Conservation (phyloP, 148 eudicot genomes). For the Gaultheria prostrata region DNA sequence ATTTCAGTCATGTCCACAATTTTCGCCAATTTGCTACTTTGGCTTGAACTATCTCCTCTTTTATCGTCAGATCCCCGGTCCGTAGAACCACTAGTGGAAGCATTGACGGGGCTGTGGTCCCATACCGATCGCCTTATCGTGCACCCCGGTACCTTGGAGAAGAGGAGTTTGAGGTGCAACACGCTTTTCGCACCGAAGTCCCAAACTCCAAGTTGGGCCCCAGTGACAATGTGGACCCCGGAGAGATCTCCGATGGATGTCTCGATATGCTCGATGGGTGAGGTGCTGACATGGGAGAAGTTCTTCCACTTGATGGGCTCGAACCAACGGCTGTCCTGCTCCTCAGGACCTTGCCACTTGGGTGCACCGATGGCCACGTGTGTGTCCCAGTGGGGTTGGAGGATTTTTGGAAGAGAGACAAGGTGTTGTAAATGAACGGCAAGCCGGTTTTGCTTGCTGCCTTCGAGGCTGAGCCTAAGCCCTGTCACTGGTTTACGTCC, state of each 20-base stretch:
- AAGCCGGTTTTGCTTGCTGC: constrained; percentile 80
- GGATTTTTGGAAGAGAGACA: constrained; percentile 88
- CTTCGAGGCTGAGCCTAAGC: constrained; percentile 77
- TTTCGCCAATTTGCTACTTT: constrained; percentile 62
- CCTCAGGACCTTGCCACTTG: constrained; percentile 97
- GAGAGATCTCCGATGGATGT: constrained; percentile 90
- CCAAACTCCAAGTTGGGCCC: constrained; percentile 98
- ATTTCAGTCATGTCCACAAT: constrained; percentile 85
- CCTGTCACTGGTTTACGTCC: constrained; percentile 99
- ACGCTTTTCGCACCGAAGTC: constrained; percentile 90
- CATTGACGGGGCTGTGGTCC: constrained; percentile 82
- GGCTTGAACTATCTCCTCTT: constrained; percentile 41
- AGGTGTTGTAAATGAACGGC: constrained; percentile 86
- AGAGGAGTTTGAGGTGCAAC: constrained; percentile 86
- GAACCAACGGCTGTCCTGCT: constrained; percentile 99
- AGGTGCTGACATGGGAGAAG: constrained; percentile 93
- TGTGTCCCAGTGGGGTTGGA: constrained; percentile 96
- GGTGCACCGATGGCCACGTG: constrained; percentile 96
- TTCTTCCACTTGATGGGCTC: constrained; percentile 99
- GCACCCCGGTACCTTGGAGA: constrained; percentile 95
- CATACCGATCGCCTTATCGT: constrained; percentile 92
- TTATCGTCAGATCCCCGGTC: constrained; percentile 39
- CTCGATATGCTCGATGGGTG: constrained; percentile 88
- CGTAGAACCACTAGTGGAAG: constrained; percentile 31
- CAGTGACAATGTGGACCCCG: constrained; percentile 92